Conservation (phyloP, 495 filamentous ascomycete genomes). For the Penicillium flavigenum region DNA sequence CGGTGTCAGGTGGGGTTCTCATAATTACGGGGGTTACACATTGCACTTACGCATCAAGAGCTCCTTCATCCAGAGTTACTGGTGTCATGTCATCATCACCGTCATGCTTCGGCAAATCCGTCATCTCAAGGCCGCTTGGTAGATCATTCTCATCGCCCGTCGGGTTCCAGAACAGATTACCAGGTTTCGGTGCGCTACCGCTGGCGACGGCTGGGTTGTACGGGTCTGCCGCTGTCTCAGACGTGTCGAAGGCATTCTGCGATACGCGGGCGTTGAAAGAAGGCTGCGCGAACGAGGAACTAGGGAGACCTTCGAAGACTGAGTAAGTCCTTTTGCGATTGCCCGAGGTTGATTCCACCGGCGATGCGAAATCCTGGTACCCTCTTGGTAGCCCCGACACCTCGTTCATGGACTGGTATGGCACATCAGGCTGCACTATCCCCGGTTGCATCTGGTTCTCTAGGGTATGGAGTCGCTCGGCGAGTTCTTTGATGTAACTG, state of each 20-base stretch:
- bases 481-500: constrained; percentile 95
- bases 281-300: constrained; percentile 47
- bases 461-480: constrained; percentile 80
- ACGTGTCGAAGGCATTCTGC: constrained; percentile 41
- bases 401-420: constrained; percentile 49
- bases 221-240: constrained; percentile 46
- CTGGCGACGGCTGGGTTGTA: constrained; percentile 35
- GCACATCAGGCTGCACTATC: constrained; percentile 48
- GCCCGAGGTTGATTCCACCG: constrained; percentile 40
- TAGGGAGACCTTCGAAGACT: constrained; percentile 53
- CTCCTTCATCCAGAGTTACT: constrained; percentile 45
- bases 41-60: constrained; percentile 42
- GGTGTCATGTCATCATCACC: constrained; percentile 44
- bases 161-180: constrained; percentile 41
- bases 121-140: constrained; percentile 37
- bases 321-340: constrained; percentile 58
- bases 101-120: constrained; percentile 37
- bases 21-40: not conserved
- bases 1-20: constrained; percentile 19
- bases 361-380: constrained; percentile 52
- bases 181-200: constrained; percentile 36
- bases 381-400: constrained; percentile 39
- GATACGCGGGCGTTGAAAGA: constrained; percentile 44
- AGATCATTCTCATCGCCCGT: constrained; percentile 40
- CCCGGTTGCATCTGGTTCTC: constrained; percentile 63